Evolutionary conservation across 306 rosid genomes (phyloP), one percentile per base, ranked within the genome.

Genomic region (Argentina anserina): DNA sequence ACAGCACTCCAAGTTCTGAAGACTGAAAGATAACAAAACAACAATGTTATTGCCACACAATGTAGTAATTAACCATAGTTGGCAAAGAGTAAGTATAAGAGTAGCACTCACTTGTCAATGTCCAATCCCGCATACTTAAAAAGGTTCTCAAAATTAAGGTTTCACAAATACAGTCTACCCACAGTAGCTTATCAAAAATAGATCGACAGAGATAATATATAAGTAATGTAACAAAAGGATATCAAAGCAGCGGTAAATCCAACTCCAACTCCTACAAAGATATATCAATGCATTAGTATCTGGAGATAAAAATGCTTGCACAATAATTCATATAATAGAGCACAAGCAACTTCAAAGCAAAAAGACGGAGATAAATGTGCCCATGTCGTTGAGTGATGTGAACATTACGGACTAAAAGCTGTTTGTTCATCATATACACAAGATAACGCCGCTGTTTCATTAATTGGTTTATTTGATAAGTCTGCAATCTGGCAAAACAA

Each of bases 61-160:
- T n/a, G 59, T 72, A 34, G 69, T n/a, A 58, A 73, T 78, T 47
- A 46, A 72, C 41, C 75, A 73, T 61, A 52, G 65, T 40, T 55
- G 40, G n/a, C 70, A 80, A 75, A 67, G 64, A 67, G n/a, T 14
- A n/a, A 60, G 47, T 41, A 61, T 40, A 61, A 29, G 58, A 25
- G 29, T 15, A 50, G 78, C 72, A 84, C 93, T 90, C 79, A 94
- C 99, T 86, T 94, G 89, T 94, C 99, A 84, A 89, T 86, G 80
- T 94, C 97, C 83, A 94, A 86, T 56, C 99, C 97, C 72, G 99
- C 99, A 89, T 94, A 94, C 97, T 94, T 94, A 71, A 94, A 94
- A 70, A 94, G 92, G 99, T 94, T 73, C 81, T 76, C 56, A 69
- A 52, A 75, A 88, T 91, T 90, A 91, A 91, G 95, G 99, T 75